phyloP scores from a whole-genome alignment of 441 rosid genomes.

The Geranium incanum region DNA sequence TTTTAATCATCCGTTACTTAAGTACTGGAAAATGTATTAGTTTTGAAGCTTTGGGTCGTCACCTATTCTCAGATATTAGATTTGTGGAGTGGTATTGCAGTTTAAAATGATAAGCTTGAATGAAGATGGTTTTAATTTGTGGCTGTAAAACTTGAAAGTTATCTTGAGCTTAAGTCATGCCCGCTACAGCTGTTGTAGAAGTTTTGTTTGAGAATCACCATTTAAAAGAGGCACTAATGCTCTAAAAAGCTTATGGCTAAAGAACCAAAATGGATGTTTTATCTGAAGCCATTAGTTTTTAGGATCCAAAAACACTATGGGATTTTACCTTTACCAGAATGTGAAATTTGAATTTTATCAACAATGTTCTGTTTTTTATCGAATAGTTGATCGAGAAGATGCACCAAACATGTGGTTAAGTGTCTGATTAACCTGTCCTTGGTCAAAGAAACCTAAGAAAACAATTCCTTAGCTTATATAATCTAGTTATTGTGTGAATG shows the following conservation, averaged over 20 bases:
- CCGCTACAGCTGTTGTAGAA: neutral
- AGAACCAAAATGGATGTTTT: neutral
- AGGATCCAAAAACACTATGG: neutral
- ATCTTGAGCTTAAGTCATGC: neutral
- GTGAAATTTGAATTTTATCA: neutral
- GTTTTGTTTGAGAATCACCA: neutral
- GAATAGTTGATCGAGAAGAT: neutral
- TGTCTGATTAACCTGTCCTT: neutral
- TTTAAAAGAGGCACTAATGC: neutral
- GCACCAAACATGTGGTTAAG: neutral
- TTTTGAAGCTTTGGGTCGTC: slow-evolving; percentile 3
- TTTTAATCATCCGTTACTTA: neutral
- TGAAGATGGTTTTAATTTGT: neutral
- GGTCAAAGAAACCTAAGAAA: neutral
- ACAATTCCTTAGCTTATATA: neutral
- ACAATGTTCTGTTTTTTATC: neutral
- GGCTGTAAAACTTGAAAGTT: slow-evolving; percentile 3
- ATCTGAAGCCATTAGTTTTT: neutral
- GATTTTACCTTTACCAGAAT: neutral
- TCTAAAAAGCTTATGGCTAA: neutral
- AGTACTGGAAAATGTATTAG: neutral
- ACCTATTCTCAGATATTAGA: neutral
- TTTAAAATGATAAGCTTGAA: neutral
- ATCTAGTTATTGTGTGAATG: neutral
- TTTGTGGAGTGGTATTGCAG: neutral